Evolutionary conservation across 306 rosid species (phyloP).

Genomic region (Inga leiocalycina): DNA sequence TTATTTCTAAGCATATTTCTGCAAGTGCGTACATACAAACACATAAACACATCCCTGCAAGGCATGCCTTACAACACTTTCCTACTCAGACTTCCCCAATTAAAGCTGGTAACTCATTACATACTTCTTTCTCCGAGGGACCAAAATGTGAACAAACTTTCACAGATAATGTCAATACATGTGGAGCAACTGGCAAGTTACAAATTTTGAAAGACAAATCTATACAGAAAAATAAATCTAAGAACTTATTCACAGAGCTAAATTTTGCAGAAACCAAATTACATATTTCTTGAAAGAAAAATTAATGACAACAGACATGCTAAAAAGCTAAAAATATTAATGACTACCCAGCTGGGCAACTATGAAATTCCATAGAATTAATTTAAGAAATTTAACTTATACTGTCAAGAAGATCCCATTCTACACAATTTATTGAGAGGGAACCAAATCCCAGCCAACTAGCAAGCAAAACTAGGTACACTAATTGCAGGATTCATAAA

Average conservation of each 20-base stretch:
- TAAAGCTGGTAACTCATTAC: background rate
- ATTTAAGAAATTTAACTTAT: background rate
- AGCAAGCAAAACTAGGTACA: background rate
- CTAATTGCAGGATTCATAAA: slow-evolving; percentile 3
- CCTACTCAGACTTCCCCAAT: background rate
- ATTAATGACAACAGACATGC: background rate
- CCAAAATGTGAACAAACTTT: background rate
- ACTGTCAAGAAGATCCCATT: slow-evolving; percentile 2
- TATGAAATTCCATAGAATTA: background rate
- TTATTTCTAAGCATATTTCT: too few species aligned
- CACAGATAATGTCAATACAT: background rate
- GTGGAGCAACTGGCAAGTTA: background rate
- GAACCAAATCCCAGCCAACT: background rate
- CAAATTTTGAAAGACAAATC: background rate
- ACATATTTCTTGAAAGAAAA: background rate
- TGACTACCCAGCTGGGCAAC: background rate
- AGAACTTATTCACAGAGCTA: background rate
- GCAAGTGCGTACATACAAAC: too few species aligned
- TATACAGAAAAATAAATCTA: background rate
- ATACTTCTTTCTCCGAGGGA: too few species aligned
- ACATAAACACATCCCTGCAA: too few species aligned
- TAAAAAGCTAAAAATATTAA: background rate
- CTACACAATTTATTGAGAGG: background rate
- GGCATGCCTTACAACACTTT: too few species aligned
- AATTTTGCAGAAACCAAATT: background rate